phyloP scores from a whole-genome alignment of 805 yeast species.

The Wickerhamiella slavikovae region DNA sequence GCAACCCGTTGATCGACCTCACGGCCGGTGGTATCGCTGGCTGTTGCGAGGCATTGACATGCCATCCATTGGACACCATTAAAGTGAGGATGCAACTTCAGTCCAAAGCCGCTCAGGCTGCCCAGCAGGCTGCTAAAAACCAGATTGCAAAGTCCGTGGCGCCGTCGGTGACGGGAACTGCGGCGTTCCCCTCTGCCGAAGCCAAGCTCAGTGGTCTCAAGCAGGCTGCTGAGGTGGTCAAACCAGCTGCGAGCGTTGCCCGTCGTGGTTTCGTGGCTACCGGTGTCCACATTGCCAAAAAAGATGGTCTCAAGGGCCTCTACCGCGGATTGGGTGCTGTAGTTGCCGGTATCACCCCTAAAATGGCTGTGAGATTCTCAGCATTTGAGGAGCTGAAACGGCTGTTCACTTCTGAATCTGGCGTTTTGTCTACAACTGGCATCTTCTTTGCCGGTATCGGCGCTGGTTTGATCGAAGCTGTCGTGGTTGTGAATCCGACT shows the following conservation, averaged over 20 bases:
- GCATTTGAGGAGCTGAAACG: slow-evolving; percentile 79
- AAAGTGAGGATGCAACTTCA: slow-evolving; percentile 93
- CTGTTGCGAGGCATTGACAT: slow-evolving; percentile 85
- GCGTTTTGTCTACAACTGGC: slow-evolving; percentile 45
- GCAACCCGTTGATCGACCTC: slow-evolving; percentile 15
- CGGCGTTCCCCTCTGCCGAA: too few species aligned
- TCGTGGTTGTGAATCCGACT: slow-evolving; percentile 86
- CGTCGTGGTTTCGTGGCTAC: slow-evolving; percentile 77
- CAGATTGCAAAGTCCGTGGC: slow-evolving; percentile 4
- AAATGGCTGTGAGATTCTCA: slow-evolving; percentile 93
- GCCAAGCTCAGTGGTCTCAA: too few species aligned
- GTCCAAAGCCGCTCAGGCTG: slow-evolving; percentile 28
- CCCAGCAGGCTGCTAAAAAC: slow-evolving; percentile 8
- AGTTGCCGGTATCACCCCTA: slow-evolving; percentile 90
- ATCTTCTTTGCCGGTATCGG: slow-evolving; percentile 88
- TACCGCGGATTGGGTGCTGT: slow-evolving; percentile 97
- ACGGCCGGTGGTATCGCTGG: slow-evolving; percentile 97
- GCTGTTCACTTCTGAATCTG: slow-evolving; percentile 33
- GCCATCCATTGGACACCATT: slow-evolving; percentile 96
- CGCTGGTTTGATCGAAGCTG: slow-evolving; percentile 94
- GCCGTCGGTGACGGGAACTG: slow-evolving; percentile 1
- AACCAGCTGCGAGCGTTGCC: slow-evolving; percentile 12
- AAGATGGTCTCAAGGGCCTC: slow-evolving; percentile 68
- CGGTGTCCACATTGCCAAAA: slow-evolving; percentile 52
- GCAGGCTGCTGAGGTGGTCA: slow-evolving; percentile 6